These are phyloP conservation scores for Pseudocercospora crystallina DNA, from an alignment of 2,329 filamentous ascomycete species.

Conservation along the genomic window DNA sequence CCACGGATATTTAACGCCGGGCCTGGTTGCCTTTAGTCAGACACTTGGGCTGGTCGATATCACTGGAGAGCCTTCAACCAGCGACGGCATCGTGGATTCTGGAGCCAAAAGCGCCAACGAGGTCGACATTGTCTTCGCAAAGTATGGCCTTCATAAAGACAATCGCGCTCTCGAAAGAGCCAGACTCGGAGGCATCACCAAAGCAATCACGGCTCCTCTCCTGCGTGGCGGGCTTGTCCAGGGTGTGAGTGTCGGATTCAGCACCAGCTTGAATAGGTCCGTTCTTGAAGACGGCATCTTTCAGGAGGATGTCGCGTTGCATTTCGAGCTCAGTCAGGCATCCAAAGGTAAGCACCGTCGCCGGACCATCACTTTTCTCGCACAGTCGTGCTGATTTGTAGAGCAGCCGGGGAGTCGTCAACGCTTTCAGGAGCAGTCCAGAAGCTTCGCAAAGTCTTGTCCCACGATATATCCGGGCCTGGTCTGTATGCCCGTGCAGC, in stretches of 20 bases:
- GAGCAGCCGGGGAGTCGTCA: not conserved
- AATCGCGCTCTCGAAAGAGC: not conserved
- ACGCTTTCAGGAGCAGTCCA: not conserved
- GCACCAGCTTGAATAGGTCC: not conserved
- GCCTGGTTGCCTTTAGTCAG: not conserved
- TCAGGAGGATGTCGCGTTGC: conserved; percentile 1
- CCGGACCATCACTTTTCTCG: not conserved
- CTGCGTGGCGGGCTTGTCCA: not conserved
- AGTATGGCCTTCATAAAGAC: not conserved
- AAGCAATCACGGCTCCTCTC: not conserved
- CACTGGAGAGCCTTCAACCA: conserved; percentile 4
- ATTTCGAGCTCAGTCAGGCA: conserved; percentile 6
- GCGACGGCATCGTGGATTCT: not conserved
- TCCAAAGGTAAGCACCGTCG: not conserved
- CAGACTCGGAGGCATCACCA: conserved; percentile 1
- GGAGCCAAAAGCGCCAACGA: not conserved
- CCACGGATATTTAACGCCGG: not conserved
- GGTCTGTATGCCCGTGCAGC: not conserved
- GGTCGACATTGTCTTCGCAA: not conserved
- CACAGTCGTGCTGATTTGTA: not conserved
- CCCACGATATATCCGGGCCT: not conserved
- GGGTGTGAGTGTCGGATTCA: conserved; percentile 1
- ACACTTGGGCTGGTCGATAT: conserved; percentile 2
- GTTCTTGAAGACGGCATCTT: conserved; percentile 1
- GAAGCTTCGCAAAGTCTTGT: not conserved